Evolutionary conservation across 768 basidiomycete genomes (phyloP).

Genomic region (Tulasnella sp.): DNA sequence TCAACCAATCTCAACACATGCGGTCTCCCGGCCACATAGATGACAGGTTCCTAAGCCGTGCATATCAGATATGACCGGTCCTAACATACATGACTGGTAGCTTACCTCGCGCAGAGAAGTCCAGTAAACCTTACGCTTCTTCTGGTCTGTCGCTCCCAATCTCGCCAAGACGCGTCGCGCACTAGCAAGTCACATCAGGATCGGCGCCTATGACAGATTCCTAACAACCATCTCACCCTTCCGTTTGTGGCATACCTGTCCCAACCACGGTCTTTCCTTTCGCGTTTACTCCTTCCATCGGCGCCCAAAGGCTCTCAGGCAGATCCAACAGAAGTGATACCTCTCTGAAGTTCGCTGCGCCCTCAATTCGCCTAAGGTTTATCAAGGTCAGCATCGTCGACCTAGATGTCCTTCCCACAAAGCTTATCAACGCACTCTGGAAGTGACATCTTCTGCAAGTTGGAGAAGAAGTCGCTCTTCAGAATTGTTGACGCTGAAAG

Average conservation of each 20-base stretch:
- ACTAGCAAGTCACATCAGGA: conserved; percentile 30
- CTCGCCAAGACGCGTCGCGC: conserved; percentile 65
- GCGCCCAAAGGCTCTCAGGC: neutral
- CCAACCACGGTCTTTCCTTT: conserved; percentile 24
- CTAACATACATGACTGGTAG: neutral
- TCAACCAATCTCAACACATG: conserved; percentile 85
- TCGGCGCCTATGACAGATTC: neutral
- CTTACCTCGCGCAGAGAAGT: conserved; percentile 85
- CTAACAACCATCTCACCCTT: conserved; percentile 45
- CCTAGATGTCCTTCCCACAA: neutral
- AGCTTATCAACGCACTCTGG: conserved; percentile 61
- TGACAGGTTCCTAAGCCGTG: conserved; percentile 69
- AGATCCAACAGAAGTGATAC: conserved; percentile 43
- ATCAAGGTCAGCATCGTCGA: neutral
- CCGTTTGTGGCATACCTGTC: conserved; percentile 91
- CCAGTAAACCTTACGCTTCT: conserved; percentile 72
- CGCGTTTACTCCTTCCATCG: conserved; percentile 19
- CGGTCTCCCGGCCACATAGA: conserved; percentile 77
- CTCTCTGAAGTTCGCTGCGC: conserved; percentile 86
- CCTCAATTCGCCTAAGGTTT: conserved; percentile 61
- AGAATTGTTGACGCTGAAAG: conserved; percentile 86
- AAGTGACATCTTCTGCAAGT: conserved; percentile 91
- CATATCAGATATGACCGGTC: neutral
- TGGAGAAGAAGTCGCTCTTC: conserved; percentile 91
- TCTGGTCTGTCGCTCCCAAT: conserved; percentile 73